phyloP scores from a whole-genome alignment of 305 asterid species.

The Stenogyne calaminthoides region DNA sequence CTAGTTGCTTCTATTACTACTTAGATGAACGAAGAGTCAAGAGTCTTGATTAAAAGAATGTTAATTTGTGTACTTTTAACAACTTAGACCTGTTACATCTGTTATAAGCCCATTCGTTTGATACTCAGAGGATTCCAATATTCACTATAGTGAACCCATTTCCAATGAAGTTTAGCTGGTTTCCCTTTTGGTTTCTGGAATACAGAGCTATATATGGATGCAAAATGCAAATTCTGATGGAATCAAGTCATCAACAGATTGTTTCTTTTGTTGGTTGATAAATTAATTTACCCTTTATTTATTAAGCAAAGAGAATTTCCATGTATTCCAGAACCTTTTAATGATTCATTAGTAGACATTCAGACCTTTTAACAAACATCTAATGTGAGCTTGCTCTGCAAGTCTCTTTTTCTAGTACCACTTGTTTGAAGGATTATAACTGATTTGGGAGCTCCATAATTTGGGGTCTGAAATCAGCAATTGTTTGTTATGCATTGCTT shows the following conservation, averaged over 20 bases:
- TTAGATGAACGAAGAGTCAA: not conserved
- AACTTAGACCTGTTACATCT: not conserved
- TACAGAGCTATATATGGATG: not conserved
- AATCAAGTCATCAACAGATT: not conserved
- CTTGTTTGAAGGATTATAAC: not conserved
- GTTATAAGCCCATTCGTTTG: not conserved
- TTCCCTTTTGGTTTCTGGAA: not conserved
- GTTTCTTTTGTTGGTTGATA: not conserved
- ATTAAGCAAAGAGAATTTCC: not conserved
- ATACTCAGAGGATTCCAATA: not conserved
- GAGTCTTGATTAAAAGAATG: not conserved
- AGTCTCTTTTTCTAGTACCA: not conserved
- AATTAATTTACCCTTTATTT: not conserved
- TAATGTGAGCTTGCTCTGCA: not conserved
- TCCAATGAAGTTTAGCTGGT: not conserved
- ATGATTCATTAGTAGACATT: not conserved
- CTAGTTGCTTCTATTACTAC: not conserved
- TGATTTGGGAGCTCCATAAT: conserved; percentile 1
- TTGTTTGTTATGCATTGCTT: not conserved
- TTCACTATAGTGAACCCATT: not conserved
- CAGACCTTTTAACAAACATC: not conserved
- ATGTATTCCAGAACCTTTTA: not conserved
- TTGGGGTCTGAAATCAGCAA: not conserved
- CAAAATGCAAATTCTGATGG: not conserved
- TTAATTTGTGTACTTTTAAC: not conserved